Evolutionary conservation across 805 yeast genomes (phyloP).

Genomic region (Cyberlindnera petersonii): DNA sequence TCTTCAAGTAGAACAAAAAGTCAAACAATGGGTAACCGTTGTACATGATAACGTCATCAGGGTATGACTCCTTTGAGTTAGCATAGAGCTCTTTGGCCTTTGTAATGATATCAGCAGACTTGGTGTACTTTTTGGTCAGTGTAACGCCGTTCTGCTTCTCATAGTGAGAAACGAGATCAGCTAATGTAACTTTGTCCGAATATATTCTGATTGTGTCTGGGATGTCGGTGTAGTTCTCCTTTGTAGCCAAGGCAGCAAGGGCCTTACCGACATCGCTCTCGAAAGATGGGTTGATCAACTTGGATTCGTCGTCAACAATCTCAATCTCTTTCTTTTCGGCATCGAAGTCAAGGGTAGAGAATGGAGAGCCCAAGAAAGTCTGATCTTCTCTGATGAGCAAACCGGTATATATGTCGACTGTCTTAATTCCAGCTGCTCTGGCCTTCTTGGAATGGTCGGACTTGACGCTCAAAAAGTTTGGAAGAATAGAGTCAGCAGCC

Average conservation of each 20-base stretch:
- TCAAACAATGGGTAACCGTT: constrained; percentile 31
- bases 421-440: constrained; percentile 43
- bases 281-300: constrained; percentile 34
- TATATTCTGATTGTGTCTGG: constrained; percentile 43
- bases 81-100: constrained; percentile 34
- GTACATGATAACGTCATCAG: too few relatives aligned
- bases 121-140: constrained; percentile 31
- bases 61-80: too few relatives aligned
- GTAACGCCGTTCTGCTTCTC: constrained; percentile 37
- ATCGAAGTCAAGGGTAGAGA: constrained; percentile 37
- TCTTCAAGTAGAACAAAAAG: constrained; percentile 37
- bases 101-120: constrained; percentile 31
- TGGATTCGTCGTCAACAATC: constrained; percentile 38
- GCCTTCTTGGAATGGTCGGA: constrained; percentile 35
- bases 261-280: constrained; percentile 42
- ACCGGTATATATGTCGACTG: constrained; percentile 40
- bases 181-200: constrained; percentile 38
- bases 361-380: constrained; percentile 22
- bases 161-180: constrained; percentile 37
- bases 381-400: constrained; percentile 35
- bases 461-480: constrained; percentile 36
- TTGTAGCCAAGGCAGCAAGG: constrained; percentile 39
- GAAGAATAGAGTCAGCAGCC: constrained; percentile 28
- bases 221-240: constrained; percentile 31
- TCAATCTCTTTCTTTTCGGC: constrained; percentile 32